Evolutionary conservation across 2,329 filamentous ascomycete genomes (phyloP).

Genomic region (Sordariomycetes sp.): DNA sequence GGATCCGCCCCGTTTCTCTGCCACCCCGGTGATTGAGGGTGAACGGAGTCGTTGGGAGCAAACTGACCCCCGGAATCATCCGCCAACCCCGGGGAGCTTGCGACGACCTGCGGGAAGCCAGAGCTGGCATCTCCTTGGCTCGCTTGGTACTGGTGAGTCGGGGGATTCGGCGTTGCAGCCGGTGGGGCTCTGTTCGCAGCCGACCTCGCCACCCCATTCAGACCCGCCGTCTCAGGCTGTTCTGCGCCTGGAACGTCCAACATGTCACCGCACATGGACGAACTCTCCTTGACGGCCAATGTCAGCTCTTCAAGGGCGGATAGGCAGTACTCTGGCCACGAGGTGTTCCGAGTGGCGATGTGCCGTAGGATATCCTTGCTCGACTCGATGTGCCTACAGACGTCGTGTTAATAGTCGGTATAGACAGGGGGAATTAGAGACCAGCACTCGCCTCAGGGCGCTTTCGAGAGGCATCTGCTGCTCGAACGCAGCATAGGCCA

Average conservation of each 20-base stretch:
- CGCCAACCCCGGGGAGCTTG: neutral
- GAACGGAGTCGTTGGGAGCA: neutral
- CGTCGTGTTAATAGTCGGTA: neutral
- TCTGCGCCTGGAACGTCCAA: neutral
- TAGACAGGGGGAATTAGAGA: neutral
- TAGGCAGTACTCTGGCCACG: slow-evolving; percentile 21
- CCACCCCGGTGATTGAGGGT: neutral
- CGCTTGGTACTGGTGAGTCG: neutral
- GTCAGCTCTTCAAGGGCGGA: slow-evolving; percentile 20
- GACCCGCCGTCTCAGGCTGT: neutral
- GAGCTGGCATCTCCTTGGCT: neutral
- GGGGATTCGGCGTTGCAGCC: neutral
- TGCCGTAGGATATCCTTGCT: slow-evolving; percentile 17
- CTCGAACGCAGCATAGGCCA: slow-evolving; percentile 37
- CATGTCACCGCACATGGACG: neutral
- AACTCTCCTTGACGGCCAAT: slow-evolving; percentile 15
- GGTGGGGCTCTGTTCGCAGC: neutral
- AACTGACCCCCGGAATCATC: neutral
- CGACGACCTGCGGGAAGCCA: neutral
- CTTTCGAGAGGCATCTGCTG: slow-evolving; percentile 25
- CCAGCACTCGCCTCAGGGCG: slow-evolving; percentile 23
- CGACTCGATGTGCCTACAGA: slow-evolving; percentile 15
- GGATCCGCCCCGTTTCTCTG: neutral
- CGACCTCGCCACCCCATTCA: neutral
- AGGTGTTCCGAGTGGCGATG: slow-evolving; percentile 17